Conservation (phyloP, 176 grass and related monocot species). For the Pontederia paniculata region DNA sequence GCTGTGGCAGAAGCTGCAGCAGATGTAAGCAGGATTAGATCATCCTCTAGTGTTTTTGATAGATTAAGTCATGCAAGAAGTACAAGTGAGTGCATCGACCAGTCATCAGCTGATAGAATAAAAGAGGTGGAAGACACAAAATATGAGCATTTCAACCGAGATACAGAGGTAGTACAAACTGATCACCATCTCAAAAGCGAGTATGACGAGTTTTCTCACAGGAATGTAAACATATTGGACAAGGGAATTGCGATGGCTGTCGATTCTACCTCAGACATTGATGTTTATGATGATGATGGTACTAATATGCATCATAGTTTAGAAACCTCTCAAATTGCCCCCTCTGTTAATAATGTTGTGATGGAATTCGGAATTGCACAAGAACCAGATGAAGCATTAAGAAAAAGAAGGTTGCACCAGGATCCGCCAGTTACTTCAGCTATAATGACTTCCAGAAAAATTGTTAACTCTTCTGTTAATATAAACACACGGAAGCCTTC, state of each 20-base stretch:
- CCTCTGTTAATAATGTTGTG: constrained; percentile 23
- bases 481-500: constrained; percentile 35
- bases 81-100: constrained; percentile 1
- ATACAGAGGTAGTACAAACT: constrained; percentile 15
- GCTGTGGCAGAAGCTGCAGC: constrained; percentile 68
- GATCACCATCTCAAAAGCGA: constrained; percentile 37
- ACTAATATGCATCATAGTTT: constrained; percentile 25
- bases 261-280: constrained; percentile 46
- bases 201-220: constrained; percentile 33
- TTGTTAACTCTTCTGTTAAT: constrained; percentile 33
- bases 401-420: constrained; percentile 30
- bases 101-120: constrained; percentile 27
- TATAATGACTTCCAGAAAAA: constrained; percentile 42
- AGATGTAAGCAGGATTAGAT: constrained; percentile 54
- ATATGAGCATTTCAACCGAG: constrained; percentile 28
- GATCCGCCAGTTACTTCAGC: constrained; percentile 30
- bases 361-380: constrained; percentile 26
- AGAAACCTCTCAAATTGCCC: constrained; percentile 23
- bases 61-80: constrained; percentile 50
- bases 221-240: constrained; percentile 28
- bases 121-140: constrained; percentile 25
- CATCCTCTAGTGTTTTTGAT: constrained; percentile 70
- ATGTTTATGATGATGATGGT: constrained; percentile 26
- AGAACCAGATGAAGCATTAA: constrained; percentile 32
- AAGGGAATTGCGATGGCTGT: constrained; percentile 32